Percentiles rank a stretch among this genome's conserved stretches.
phyloP scores from a whole-genome alignment of 1,284 basidiomycete genomes.

The Grifola frondosa region DNA sequence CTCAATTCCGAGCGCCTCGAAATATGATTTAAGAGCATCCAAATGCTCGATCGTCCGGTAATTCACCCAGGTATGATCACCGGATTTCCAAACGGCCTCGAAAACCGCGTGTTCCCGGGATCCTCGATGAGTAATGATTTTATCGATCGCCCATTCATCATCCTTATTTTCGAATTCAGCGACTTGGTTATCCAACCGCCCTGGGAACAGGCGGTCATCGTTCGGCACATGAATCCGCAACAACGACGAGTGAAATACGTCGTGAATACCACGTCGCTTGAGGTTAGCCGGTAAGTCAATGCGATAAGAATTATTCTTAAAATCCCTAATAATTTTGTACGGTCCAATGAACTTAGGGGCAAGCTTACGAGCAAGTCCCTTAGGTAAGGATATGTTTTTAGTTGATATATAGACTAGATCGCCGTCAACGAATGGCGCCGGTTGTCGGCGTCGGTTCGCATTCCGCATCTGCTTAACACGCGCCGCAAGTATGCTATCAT shows the following conservation, averaged over 20 bases:
- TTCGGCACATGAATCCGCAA: conserved; percentile 29
- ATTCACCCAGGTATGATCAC: conserved; percentile 32
- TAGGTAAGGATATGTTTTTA: conserved; percentile 27
- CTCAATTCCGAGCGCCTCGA: conserved; percentile 1
- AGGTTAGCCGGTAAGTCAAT: conserved; percentile 29
- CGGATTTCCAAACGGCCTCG: conserved; percentile 31
- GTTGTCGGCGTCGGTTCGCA: conserved; percentile 17
- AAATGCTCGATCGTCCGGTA: background rate
- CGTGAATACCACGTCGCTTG: conserved; percentile 25
- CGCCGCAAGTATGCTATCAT: conserved; percentile 23
- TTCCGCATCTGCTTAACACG: conserved; percentile 14
- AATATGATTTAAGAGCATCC: conserved; percentile 7
- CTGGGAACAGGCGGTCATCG: conserved; percentile 31
- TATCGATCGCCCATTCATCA: conserved; percentile 29
- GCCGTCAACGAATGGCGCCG: conserved; percentile 12
- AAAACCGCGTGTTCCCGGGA: conserved; percentile 20
- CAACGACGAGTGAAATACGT: conserved; percentile 32
- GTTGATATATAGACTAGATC: conserved; percentile 38
- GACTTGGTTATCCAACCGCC: conserved; percentile 18
- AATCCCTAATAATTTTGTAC: conserved; percentile 6
- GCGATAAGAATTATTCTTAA: conserved; percentile 15
- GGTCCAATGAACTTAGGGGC: conserved; percentile 30
- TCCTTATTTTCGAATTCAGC: conserved; percentile 4
- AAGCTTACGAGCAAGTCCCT: conserved; percentile 23
- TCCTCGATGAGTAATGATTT: conserved; percentile 24